These are phyloP conservation scores for Chaetomidium leptoderma DNA, from an alignment of 495 filamentous ascomycete species.

Conservation along the genomic window DNA sequence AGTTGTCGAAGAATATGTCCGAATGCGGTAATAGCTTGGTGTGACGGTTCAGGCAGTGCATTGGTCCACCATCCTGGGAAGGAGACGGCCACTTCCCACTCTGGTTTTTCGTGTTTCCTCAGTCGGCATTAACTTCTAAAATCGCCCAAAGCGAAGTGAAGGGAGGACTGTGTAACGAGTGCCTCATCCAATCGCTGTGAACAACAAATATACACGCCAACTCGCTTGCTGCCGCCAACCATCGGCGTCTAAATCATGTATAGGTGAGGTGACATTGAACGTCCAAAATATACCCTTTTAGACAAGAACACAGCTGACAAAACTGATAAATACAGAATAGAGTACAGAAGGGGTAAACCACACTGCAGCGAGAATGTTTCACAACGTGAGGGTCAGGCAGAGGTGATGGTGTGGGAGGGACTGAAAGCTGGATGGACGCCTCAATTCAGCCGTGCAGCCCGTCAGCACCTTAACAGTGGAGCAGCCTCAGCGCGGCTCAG, in stretches of 20 bases:
- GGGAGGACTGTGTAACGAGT: neutral
- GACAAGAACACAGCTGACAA: neutral
- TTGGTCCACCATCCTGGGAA: too few relatives aligned
- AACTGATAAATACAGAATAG: neutral
- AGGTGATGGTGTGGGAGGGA: neutral
- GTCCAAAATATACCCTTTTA: neutral
- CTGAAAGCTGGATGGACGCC: too few relatives aligned
- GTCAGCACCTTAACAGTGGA: constrained; percentile 14
- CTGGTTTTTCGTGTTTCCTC: neutral
- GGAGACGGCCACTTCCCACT: neutral
- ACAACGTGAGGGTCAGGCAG: neutral
- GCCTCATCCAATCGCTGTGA: too few relatives aligned
- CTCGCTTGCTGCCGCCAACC: constrained; percentile 4
- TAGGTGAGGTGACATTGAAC: neutral
- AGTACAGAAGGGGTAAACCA: neutral
- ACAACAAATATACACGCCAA: neutral
- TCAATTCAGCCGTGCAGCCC: constrained; percentile 4
- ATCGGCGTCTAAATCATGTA: neutral
- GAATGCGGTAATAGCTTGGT: neutral
- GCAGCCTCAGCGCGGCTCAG: neutral
- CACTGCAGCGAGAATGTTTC: neutral
- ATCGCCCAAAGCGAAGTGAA: neutral
- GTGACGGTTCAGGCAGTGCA: neutral
- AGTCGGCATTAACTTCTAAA: neutral
- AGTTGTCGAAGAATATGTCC: neutral